Evolutionary conservation across 2,329 filamentous ascomycete species (phyloP).

Genomic region (Fusarium sp.): DNA sequence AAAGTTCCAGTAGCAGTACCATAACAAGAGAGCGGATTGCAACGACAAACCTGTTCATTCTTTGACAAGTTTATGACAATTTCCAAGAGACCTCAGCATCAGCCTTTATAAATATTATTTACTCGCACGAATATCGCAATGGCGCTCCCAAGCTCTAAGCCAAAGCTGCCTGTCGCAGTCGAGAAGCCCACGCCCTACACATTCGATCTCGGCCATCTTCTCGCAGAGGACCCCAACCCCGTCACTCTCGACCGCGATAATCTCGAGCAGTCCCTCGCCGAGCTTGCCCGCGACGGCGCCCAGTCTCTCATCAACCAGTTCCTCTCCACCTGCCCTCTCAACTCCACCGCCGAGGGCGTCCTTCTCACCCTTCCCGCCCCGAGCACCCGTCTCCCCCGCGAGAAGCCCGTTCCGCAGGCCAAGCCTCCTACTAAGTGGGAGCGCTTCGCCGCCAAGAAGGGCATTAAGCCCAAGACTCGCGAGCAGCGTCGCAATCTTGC

Average conservation of each 20-base stretch:
- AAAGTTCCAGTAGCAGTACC: constrained; percentile 37
- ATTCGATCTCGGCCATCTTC: constrained; percentile 90
- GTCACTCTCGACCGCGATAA: constrained; percentile 64
- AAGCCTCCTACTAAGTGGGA: constrained; percentile 95
- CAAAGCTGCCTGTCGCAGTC: constrained; percentile 71
- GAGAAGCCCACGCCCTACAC: constrained; percentile 89
- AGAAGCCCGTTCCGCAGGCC: constrained; percentile 86
- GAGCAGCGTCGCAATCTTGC: constrained; percentile 79
- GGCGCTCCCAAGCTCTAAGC: constrained; percentile 51
- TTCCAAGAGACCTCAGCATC: neutral
- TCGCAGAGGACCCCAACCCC: constrained; percentile 89
- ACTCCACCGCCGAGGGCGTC: constrained; percentile 74
- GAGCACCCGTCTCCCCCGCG: constrained; percentile 80
- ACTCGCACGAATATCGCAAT: constrained; percentile 38
- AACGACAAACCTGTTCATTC: neutral
- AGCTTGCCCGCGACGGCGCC: constrained; percentile 85
- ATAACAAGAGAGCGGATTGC: constrained; percentile 13
- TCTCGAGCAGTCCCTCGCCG: constrained; percentile 75
- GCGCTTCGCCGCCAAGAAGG: constrained; percentile 95
- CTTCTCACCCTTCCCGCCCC: constrained; percentile 80
- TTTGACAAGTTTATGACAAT: neutral
- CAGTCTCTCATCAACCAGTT: constrained; percentile 96
- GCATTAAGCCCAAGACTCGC: constrained; percentile 88
- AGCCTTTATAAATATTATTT: neutral
- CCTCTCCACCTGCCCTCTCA: constrained; percentile 85